Conservation (phyloP, 345 rosid species). For the Gossypium stocksii region DNA sequence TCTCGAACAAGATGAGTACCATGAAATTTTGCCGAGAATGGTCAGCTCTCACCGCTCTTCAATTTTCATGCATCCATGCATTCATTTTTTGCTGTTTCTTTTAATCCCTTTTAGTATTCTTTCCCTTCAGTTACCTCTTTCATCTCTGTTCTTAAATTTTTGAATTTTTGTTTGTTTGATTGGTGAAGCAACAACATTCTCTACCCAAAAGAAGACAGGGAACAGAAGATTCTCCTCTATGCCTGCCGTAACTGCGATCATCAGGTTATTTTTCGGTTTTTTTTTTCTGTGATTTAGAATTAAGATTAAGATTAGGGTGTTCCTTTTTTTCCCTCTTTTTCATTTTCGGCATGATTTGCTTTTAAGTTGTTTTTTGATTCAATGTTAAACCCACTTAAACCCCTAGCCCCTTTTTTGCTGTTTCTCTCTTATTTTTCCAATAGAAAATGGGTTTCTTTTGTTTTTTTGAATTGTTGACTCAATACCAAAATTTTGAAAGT, state of each 20-base stretch:
- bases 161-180: neutral
- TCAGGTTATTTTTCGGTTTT: constrained; percentile 37
- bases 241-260: constrained; percentile 90
- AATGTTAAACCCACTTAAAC: neutral
- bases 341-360: neutral
- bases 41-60: constrained; percentile 19
- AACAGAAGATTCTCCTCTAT: constrained; percentile 54
- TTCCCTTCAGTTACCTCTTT: neutral
- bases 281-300: neutral
- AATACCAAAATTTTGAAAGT: neutral
- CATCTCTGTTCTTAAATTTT: neutral
- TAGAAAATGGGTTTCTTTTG: constrained; percentile 5
- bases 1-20: constrained; percentile 54
- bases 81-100: neutral
- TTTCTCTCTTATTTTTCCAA: neutral
- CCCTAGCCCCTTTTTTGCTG: neutral
- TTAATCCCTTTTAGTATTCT: neutral
- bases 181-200: constrained; percentile 66
- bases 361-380: neutral
- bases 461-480: neutral
- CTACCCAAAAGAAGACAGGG: constrained; percentile 66
- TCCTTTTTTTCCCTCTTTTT: neutral
- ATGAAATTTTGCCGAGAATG: constrained; percentile 90
- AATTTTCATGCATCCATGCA: neutral
- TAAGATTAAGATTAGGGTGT: neutral